phyloP scores from a whole-genome alignment of 495 filamentous ascomycete species.

The Penicillium steckii region DNA sequence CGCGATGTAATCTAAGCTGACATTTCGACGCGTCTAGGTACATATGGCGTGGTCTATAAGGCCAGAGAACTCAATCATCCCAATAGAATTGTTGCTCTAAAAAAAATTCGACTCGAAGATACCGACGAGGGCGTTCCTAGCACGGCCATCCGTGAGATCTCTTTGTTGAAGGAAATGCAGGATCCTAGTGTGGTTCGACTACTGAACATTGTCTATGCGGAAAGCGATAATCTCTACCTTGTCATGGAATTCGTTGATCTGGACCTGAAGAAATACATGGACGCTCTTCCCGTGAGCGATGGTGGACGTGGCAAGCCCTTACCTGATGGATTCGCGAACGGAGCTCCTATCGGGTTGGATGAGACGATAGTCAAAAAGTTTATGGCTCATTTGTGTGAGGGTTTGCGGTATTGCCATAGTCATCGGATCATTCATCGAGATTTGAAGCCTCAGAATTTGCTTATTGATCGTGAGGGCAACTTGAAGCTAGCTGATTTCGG shows the following conservation, averaged over 20 bases:
- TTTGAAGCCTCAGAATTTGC: conserved; percentile 95
- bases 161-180: conserved; percentile 92
- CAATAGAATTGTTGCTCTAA: conserved; percentile 86
- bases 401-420: conserved; percentile 92
- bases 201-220: conserved; percentile 92
- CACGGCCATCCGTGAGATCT: conserved; percentile 96
- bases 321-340: conserved; percentile 68
- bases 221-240: conserved; percentile 93
- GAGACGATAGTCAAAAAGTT: conserved; percentile 95
- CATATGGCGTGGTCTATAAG: conserved; percentile 92
- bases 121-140: conserved; percentile 97
- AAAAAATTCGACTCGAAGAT: conserved; percentile 97
- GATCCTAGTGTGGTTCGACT: conserved; percentile 91
- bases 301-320: conserved; percentile 86
- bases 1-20: conserved; percentile 4
- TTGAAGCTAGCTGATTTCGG: conserved; percentile 98
- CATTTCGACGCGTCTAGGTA: conserved; percentile 52
- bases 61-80: conserved; percentile 76
- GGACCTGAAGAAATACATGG: conserved; percentile 99
- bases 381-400: conserved; percentile 90
- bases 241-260: conserved; percentile 94
- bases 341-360: conserved; percentile 73
- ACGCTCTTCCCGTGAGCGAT: conserved; percentile 85
- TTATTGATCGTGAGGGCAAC: conserved; percentile 94
- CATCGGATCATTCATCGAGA: conserved; percentile 94